Base-by-base conservation (phyloP, 768 basidiomycete species). In the Tephrocybe sp. region DNA sequence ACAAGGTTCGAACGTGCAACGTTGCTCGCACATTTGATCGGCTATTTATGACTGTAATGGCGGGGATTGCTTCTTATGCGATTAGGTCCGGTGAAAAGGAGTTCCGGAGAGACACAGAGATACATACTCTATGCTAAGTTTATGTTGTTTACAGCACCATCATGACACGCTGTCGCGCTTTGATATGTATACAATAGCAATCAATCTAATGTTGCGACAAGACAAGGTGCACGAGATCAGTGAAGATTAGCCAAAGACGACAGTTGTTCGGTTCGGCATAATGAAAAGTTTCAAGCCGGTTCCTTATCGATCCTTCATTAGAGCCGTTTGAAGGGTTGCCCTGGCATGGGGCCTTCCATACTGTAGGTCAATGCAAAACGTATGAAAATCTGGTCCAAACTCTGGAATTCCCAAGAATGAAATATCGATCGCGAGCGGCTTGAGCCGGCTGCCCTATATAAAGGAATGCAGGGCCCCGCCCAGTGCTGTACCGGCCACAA, bases 1-100 rank as follows among this genome's bases (percentile, higher is more conserved):
- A n/a, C n/a, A n/a, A n/a, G n/a, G n/a, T n/a, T n/a, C 86, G 86
- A 54, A 70, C 85, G 68, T 84, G 42, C 66, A 67, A 46, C 18
- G 42, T 28, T 48, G 43, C 20, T 46, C 28, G 37, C 11, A 45
- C 41, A 26, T 21, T 37, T 24, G 32, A n/a, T 25, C 44, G 24
- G 50, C 15, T 37, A 50, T 53, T 25, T 51, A 30, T 30, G 12
- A 12, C 5, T 30, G 42, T 26, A 45, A 39, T 51, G 55, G 28
- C 15, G 26, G 26, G 34, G 34, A n/a, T n/a, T n/a, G n/a, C n/a
- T 12, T 11, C 9, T 36, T 15, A 5, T 36, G 34, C 53, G 55
- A 48, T 40, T 50, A 53, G 54, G 38, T 34, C 38, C 28, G 26
- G 45, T 2, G 14, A 25, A 54, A 21, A 37, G 24, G 41, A 40